phyloP scores from a whole-genome alignment of 495 filamentous ascomycete genomes.

The Margaritispora aquatica region DNA sequence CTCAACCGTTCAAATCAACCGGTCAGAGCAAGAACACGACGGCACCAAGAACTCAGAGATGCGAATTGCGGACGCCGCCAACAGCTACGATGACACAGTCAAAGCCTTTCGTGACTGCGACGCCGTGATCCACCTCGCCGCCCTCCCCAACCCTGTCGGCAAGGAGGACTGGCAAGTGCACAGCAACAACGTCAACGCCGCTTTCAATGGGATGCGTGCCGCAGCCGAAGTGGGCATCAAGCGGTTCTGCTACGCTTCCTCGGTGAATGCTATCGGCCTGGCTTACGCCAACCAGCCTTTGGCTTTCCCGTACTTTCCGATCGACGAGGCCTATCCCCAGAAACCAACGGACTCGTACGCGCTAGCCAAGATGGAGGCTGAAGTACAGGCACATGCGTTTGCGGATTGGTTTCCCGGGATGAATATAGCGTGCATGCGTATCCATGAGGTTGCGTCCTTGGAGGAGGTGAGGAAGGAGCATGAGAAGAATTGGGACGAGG shows the following conservation, averaged over 20 bases:
- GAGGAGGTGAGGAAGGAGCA: background rate
- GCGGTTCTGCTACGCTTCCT: background rate
- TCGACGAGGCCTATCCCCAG: background rate
- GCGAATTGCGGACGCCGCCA: background rate
- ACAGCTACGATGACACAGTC: background rate
- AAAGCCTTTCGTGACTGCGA: background rate
- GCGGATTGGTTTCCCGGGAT: background rate
- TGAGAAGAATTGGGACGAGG: background rate
- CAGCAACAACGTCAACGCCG: background rate
- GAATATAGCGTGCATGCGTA: background rate
- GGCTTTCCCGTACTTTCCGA: background rate
- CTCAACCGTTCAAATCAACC: background rate
- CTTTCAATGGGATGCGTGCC: background rate
- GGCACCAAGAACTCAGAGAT: background rate
- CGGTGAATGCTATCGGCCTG: background rate
- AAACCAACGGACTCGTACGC: background rate
- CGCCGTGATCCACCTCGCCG: background rate
- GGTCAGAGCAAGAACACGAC: background rate
- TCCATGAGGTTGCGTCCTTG: background rate
- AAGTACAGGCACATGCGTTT: background rate
- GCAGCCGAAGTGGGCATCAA: background rate
- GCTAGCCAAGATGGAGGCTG: background rate
- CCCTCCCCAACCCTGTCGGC: background rate
- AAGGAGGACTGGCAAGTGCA: background rate
- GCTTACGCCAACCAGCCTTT: background rate